Evolutionary conservation across 1,284 basidiomycete genomes (phyloP).

Genomic region (Fereydounia khargensis): DNA sequence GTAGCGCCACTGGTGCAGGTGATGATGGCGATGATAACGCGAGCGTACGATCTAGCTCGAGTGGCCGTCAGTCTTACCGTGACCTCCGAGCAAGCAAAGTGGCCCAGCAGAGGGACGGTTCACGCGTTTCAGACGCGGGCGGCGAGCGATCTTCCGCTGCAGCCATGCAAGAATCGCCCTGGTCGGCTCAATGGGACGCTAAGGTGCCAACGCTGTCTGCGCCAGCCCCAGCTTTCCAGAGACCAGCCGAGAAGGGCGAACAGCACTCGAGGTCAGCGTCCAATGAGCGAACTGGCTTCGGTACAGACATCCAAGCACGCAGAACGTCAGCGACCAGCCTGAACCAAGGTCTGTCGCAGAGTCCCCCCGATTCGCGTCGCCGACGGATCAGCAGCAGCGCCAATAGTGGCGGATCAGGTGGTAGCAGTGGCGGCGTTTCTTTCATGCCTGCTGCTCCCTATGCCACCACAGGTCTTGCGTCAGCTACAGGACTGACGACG

Average conservation of each 20-base stretch:
- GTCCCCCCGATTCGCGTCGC: no score
- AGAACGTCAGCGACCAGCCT: no score
- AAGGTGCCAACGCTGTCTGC: slow-evolving; percentile 24
- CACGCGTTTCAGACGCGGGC: no score
- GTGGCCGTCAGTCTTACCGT: slow-evolving; percentile 20
- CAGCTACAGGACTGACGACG: slow-evolving; percentile 7
- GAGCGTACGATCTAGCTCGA: slow-evolving; percentile 27
- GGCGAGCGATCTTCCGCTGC: no score
- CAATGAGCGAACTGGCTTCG: no score
- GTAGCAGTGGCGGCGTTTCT: slow-evolving; percentile 12
- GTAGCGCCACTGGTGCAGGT: no score
- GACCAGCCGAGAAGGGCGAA: no score
- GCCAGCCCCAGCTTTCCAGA: slow-evolving; percentile 23
- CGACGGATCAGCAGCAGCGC: no score
- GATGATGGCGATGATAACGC: slow-evolving; percentile 29
- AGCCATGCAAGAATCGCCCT: slow-evolving; percentile 10
- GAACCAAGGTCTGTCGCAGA: no score
- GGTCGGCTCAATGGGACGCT: slow-evolving; percentile 21
- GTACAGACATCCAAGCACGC: no score
- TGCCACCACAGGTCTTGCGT: slow-evolving; percentile 17
- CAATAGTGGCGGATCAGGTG: no score
- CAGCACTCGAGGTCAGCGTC: no score
- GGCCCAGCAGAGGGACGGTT: not conserved
- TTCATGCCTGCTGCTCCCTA: slow-evolving; percentile 30
- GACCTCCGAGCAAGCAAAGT: slow-evolving; percentile 20